phyloP scores from a whole-genome alignment of 2,329 filamentous ascomycete genomes.

The Aspergillus arachidicola region DNA sequence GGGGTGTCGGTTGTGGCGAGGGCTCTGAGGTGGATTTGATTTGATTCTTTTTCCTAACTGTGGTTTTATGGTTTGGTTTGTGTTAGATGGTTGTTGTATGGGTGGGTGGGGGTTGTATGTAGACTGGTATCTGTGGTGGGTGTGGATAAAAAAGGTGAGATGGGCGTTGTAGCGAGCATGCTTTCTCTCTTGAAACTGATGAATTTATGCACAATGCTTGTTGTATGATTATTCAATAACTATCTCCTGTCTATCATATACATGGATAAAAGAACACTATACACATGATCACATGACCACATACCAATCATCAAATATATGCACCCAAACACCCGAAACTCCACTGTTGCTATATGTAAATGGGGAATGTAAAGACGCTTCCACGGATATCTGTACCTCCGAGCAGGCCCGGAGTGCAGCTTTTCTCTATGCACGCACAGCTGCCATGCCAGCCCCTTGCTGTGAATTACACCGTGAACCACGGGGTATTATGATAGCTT shows the following conservation, averaged over 20 bases:
- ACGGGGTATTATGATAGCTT: not conserved
- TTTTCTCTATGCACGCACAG: not conserved
- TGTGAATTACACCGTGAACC: not conserved
- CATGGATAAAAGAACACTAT: not conserved
- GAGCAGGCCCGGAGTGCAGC: not conserved
- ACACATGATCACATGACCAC: conserved; percentile 1
- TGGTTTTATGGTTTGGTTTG: not conserved
- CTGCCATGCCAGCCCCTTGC: not conserved
- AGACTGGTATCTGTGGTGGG: not conserved
- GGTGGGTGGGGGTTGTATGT: not conserved
- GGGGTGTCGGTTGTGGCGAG: conserved; percentile 29
- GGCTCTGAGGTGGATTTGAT: conserved; percentile 22
- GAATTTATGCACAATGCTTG: not conserved
- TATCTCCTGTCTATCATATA: not conserved
- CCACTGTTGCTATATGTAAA: conserved; percentile 1
- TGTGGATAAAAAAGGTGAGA: not conserved
- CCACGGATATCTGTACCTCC: not conserved
- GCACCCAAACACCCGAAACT: not conserved
- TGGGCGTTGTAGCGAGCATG: not conserved
- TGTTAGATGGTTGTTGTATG: not conserved
- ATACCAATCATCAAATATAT: not conserved
- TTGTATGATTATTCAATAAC: not conserved
- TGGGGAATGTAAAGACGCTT: not conserved
- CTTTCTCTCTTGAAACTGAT: not conserved
- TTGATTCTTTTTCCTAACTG: not conserved